phyloP scores from a whole-genome alignment of 257 asterid genomes.

The Orobanche coerulescens region DNA sequence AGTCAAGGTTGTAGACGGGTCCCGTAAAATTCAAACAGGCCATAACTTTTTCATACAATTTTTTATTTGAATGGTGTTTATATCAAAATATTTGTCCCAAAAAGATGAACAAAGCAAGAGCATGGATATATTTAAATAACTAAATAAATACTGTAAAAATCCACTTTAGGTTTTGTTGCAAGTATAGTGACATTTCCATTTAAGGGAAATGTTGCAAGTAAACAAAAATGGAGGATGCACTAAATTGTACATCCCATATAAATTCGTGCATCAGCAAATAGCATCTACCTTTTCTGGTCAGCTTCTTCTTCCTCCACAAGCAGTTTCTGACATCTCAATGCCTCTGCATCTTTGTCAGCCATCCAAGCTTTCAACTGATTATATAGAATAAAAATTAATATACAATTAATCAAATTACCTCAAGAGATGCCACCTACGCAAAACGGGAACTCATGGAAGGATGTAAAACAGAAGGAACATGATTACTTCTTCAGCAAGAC shows the following conservation, averaged over 20 bases:
- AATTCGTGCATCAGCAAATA: background rate
- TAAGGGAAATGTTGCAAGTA: too few relatives aligned
- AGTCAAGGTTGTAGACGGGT: too few relatives aligned
- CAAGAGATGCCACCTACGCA: conserved; percentile 7
- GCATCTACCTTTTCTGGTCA: conserved; percentile 57
- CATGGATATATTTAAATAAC: too few relatives aligned
- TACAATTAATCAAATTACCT: background rate
- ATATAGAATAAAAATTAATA: conserved; percentile 20
- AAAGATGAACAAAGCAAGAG: too few relatives aligned
- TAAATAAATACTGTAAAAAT: too few relatives aligned
- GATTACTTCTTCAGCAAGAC: background rate
- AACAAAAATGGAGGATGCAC: too few relatives aligned
- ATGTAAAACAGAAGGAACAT: background rate
- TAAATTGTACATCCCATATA: background rate
- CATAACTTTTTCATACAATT: too few relatives aligned
- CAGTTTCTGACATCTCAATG: conserved; percentile 87
- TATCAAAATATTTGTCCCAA: too few relatives aligned
- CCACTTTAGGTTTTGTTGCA: too few relatives aligned
- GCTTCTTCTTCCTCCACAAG: conserved; percentile 99
- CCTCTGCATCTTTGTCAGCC: conserved; percentile 90
- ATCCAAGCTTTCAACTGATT: conserved; percentile 86
- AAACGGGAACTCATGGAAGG: conserved; percentile 2
- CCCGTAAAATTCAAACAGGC: too few relatives aligned
- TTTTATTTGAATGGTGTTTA: too few relatives aligned
- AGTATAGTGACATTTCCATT: too few relatives aligned